Base-by-base conservation (phyloP, 345 rosid genomes). In the Adansonia digitata region DNA sequence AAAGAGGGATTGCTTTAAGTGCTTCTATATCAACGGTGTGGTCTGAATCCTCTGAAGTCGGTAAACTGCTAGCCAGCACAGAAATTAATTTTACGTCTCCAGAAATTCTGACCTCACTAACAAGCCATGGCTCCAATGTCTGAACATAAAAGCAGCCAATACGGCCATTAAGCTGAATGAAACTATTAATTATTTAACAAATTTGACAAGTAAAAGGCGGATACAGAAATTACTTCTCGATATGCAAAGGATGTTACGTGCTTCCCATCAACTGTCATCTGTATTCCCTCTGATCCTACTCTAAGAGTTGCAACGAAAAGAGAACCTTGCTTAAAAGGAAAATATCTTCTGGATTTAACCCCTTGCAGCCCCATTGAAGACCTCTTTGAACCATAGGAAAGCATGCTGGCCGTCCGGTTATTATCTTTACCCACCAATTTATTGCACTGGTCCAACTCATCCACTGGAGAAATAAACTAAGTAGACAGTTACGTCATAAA, bases 111-210 rank as follows among this genome's bases (percentile, higher is more conserved):
- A 91, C 92, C 87, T 93, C 97, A 80, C 88, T 90, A 29, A 90
- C 90, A 73, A 93, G 93, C 99, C 99, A 95, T 42, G 99, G 97
- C 85, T 95, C 98, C 86, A 95, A 77, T 51, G 98, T 93, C 99
- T 93, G 83, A 60, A 79, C 37, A 46, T 75, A 75, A 73, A 77
- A 80, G 45, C 74, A 71, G 61, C 61, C 71, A 69, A 77, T 40
- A 73, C n/a, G 75, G 55, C 31, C 72, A 66, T 80, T 57, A 43
- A 61, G 69, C 45, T 45, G 51, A 49, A 20, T 15, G 62, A 6
- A 75, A 68, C 72, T 55, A 46, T 56, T 49, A 56, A 10, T 31
- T 53, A 51, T 68, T 45, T 27, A 68, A 59, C 57, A 72, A 66
- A 46, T n/a, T 73, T 12, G 48, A 56, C 24, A 55, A 40, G 27